Evolutionary conservation across 2,329 filamentous ascomycete species (phyloP).

Genomic region (Cytospora piceae): DNA sequence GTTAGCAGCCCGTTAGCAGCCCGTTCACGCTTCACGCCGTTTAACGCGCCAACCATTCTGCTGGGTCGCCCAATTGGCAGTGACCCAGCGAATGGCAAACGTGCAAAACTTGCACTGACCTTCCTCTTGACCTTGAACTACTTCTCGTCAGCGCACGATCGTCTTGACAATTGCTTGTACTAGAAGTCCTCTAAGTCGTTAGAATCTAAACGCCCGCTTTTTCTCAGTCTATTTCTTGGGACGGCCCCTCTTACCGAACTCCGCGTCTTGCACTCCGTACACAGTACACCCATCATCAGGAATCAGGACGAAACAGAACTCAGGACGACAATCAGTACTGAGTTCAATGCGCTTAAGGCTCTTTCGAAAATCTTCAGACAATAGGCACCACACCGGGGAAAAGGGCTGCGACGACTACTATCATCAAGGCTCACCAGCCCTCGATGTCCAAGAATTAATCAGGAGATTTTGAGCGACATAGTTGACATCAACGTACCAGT

Average conservation of each 20-base stretch:
- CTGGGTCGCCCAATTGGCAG: background rate
- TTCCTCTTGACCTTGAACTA: background rate
- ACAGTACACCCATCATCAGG: background rate
- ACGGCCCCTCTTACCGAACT: conserved; percentile 29
- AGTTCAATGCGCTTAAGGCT: background rate
- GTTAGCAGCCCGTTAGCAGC: background rate
- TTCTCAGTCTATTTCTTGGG: conserved; percentile 12
- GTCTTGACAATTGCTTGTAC: conserved; percentile 8
- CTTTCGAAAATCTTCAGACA: background rate
- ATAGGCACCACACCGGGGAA: background rate
- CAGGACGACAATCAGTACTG: background rate
- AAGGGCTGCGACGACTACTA: background rate
- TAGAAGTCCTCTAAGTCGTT: background rate
- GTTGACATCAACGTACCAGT: background rate
- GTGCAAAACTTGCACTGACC: conserved; percentile 6
- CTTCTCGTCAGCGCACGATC: background rate
- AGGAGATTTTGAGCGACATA: background rate
- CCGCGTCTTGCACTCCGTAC: conserved; percentile 18
- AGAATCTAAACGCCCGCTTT: conserved; percentile 5
- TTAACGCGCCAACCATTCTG: background rate
- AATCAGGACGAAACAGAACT: conserved; percentile 11
- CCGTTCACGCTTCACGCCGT: background rate
- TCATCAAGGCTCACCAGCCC: background rate
- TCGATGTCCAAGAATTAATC: background rate
- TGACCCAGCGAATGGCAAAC: background rate